A percentile compares a stretch with the other conserved stretches of the same genome.
These are phyloP conservation scores for Talaromyces sp. DNA, from an alignment of 2,329 filamentous ascomycete genomes.

Conservation along the genomic window DNA sequence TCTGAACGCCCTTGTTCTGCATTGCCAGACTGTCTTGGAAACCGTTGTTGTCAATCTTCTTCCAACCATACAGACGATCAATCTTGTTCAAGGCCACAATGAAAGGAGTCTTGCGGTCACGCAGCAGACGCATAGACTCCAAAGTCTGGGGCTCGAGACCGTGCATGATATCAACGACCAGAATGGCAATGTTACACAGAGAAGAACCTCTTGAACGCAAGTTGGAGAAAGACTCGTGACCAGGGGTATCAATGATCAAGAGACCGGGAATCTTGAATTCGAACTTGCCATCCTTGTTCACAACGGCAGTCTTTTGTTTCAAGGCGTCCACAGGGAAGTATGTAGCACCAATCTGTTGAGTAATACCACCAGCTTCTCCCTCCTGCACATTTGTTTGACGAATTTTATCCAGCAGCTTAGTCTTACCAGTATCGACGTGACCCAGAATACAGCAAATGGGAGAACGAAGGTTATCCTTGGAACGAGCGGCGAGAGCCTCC, in stretches of 20 bases:
- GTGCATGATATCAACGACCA: constrained; percentile 99
- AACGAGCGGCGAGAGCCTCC: constrained; percentile 85
- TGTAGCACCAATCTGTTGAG: constrained; percentile 98
- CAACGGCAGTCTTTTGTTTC: constrained; percentile 85
- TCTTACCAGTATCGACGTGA: constrained; percentile 99
- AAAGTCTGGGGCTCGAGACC: constrained; percentile 95
- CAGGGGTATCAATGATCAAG: constrained; percentile 94
- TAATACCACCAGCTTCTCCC: constrained; percentile 98
- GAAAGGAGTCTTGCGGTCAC: constrained; percentile 94
- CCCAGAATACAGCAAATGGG: constrained; percentile 99
- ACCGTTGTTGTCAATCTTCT: constrained; percentile 97
- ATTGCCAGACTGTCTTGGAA: constrained; percentile 89
- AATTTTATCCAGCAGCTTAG: constrained; percentile 98
- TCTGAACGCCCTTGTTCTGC: constrained; percentile 90
- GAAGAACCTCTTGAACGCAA: constrained; percentile 94
- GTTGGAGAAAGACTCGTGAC: constrained; percentile 99
- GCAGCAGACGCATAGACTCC: constrained; percentile 92
- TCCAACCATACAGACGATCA: constrained; percentile 98
- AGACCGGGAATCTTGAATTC: constrained; percentile 98
- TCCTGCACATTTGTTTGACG: constrained; percentile 98
- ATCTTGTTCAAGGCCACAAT: constrained; percentile 99
- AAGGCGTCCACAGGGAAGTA: constrained; percentile 98
- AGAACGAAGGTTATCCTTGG: constrained; percentile 91
- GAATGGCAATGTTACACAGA: constrained; percentile 97
- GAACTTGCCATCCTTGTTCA: constrained; percentile 87